Evolutionary conservation across 2,329 filamentous ascomycete species (phyloP), one percentile per base, ranked within the genome.

Genomic region (Ploettnerulaceae sp.): DNA sequence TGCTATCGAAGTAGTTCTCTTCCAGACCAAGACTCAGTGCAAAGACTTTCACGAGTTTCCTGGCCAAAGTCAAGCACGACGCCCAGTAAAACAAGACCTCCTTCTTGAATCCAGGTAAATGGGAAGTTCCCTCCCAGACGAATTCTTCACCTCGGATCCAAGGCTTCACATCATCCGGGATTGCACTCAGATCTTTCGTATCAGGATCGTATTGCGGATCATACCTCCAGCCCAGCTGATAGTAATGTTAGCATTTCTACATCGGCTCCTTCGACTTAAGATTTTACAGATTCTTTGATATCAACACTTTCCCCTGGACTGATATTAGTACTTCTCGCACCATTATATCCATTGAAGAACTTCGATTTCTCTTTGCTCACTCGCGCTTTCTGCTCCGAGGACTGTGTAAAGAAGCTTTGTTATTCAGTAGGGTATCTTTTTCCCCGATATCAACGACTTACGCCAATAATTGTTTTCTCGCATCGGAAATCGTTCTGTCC

Each of bases 1-100:
- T 72, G 3, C 64, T 63, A 49, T 81, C 76, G 56, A 81, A 81
- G 45, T 74, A 73, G 25, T 69, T 57, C 55, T 82, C 77, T 0
- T 71, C 67, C 3, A 81, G 64, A 8, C 70, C 69, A 2, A 82
- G 66, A 4, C 71, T 72, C 2, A 82, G 65, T 0, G 78, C 77
- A 54, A 82, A 79, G 5, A 71, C 63, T 4, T 67, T 65, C 2
- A 76, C 69, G 24, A 82, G 59, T 26, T 66, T 69, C 17, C 78
- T 67, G 1, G 76, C 72, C 1, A 82, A 65, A 0, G 54, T 64
- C 8, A 82, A 64, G 28, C 73, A 74, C 5, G 66, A 61, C 15
- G 64, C 58, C 67, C 72, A 78, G 56, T 79, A 77, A 1, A 54
- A 53, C 7, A 76, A 54, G 2, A 70, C 62, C 12, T 70, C 68